Evolutionary conservation across 768 basidiomycete species (phyloP), one percentile per base, ranked within the genome.

Genomic region (Coprinopsis cinerea): DNA sequence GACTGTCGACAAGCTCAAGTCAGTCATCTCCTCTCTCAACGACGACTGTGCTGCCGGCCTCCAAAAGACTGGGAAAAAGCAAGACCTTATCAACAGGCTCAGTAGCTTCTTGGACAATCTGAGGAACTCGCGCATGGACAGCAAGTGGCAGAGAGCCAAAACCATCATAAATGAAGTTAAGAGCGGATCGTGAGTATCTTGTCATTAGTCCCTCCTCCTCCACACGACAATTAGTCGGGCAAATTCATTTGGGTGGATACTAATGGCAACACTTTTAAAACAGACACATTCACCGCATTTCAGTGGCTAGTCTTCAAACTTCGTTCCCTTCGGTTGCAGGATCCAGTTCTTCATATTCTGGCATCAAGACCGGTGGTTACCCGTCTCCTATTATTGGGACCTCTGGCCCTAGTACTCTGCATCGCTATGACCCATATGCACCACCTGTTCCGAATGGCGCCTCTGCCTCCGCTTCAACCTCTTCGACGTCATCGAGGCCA

Each of bases 1-100:
- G 67, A 92, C 88, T 5, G 91, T 92, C 55, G 89, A 91, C 65
- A 82, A 74, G 66, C 79, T 92, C 55, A 92, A 92, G 65, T 83
- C 85, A 61, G 88, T 92, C 57, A 72, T 92, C 50, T 65, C 72
- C 32, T 84, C 83, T 22, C 73, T 92, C 57, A 90, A 89, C 69
- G 86, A 88, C 30, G 83, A 89, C 63, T 90, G 88, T 60, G 68
- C 69, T 47, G 78, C 79, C 3, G 74, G 76, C 57, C 70, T 90
- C 24, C 71, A 78, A 47, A 89, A 88, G 65, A 75, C 86, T 10
- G 90, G 90, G 23, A 91, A 87, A 71, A 92, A 92, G 62, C 85
- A 89, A 58, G 91, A 92, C 27, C 77, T 92, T 41, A 89, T 91
- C 61, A 86, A 90, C 62, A 77, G 87, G 53, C 83, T 92, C 53